Conservation (phyloP, 495 filamentous ascomycete species). For the Penicillium dipodomyicola region DNA sequence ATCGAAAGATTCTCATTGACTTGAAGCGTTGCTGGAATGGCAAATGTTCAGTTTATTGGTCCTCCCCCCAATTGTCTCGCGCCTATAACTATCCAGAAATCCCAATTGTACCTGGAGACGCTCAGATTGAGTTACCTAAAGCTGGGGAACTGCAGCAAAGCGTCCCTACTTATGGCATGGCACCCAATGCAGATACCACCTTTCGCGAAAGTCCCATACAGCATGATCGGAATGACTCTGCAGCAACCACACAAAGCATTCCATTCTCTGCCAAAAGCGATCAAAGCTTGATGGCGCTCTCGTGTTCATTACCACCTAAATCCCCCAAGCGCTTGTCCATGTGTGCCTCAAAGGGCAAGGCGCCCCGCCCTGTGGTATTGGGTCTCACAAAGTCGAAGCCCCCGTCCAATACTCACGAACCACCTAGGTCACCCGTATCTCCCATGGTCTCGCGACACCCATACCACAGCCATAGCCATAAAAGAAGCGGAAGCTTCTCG, state of each 20-base stretch:
- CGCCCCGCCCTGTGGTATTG: slow-evolving; percentile 62
- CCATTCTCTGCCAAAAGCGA: slow-evolving; percentile 52
- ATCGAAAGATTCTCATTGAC: slow-evolving; percentile 88
- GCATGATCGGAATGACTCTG: slow-evolving; percentile 47
- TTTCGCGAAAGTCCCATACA: slow-evolving; percentile 27
- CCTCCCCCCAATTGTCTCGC: slow-evolving; percentile 59
- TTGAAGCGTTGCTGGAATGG: slow-evolving; percentile 97
- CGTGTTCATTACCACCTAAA: slow-evolving; percentile 79
- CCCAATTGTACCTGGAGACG: slow-evolving; percentile 73
- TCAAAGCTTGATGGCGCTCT: slow-evolving; percentile 64
- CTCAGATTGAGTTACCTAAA: slow-evolving; percentile 26
- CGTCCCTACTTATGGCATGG: slow-evolving; percentile 3
- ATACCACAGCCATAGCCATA: slow-evolving; percentile 55
- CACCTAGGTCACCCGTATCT: slow-evolving; percentile 24
- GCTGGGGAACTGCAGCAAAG: slow-evolving; percentile 20
- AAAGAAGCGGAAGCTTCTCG: slow-evolving; percentile 74
- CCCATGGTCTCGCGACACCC: slow-evolving; percentile 35
- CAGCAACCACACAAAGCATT: slow-evolving; percentile 44
- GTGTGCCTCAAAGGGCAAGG: slow-evolving; percentile 43
- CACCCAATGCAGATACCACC: slow-evolving; percentile 27
- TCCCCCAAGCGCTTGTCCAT: slow-evolving; percentile 47
- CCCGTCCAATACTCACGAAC: slow-evolving; percentile 20
- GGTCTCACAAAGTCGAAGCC: slow-evolving; percentile 24
- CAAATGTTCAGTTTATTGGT: slow-evolving; percentile 86
- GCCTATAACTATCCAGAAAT: slow-evolving; percentile 57